Conservation (phyloP, 2,329 filamentous ascomycete species). For the Alternaria viburni region DNA sequence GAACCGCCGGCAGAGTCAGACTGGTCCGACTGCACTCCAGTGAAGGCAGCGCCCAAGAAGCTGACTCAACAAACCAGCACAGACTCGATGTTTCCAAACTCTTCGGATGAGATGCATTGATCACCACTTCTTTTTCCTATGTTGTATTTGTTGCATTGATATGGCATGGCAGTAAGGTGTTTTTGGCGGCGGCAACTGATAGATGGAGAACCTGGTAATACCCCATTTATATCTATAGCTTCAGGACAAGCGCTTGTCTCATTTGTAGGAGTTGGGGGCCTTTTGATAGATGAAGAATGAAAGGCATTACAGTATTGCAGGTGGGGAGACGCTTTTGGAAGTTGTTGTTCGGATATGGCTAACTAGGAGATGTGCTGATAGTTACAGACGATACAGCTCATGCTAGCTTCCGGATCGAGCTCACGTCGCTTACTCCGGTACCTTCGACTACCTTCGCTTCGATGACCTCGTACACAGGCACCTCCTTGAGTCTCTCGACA, state of each 20-base stretch:
- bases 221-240: constrained; percentile 15
- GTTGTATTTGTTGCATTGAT: constrained; percentile 14
- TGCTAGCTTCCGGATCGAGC: constrained; percentile 26
- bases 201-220: constrained; percentile 22
- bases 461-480: constrained; percentile 64
- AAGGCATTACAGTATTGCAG: not conserved
- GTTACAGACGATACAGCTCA: not conserved
- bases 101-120: constrained; percentile 1
- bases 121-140: not conserved
- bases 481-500: constrained; percentile 57
- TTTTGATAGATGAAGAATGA: constrained; percentile 8
- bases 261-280: constrained; percentile 8
- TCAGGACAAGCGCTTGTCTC: constrained; percentile 7
- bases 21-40: not conserved
- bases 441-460: constrained; percentile 64
- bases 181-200: not conserved
- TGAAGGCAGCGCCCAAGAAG: not conserved
- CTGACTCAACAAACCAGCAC: not conserved
- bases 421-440: constrained; percentile 59
- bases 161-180: constrained; percentile 6
- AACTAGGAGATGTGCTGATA: not conserved
- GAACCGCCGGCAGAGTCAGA: not conserved
- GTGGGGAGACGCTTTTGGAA: not conserved
- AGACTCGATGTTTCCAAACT: constrained; percentile 14
- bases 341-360: not conserved